Conservation (phyloP, 495 filamentous ascomycete genomes). For the Tuber brumale region DNA sequence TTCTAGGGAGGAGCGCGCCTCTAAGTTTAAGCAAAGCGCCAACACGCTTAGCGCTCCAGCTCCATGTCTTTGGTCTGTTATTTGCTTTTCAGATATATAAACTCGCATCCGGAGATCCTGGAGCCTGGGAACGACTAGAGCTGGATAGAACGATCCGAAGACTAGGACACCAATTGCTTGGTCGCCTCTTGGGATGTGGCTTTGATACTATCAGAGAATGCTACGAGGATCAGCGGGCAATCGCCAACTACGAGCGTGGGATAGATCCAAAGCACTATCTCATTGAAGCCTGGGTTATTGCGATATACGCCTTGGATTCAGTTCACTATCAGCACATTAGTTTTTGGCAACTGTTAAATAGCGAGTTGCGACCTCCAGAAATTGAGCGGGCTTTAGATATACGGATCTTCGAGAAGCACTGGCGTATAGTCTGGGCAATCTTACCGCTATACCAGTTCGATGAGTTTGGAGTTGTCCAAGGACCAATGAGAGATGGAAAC, state of each 20-base stretch:
- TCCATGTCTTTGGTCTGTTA: constrained; percentile 29
- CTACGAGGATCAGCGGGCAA: constrained; percentile 56
- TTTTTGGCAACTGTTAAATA: constrained; percentile 58
- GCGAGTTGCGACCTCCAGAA: constrained; percentile 43
- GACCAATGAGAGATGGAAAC: constrained; percentile 6
- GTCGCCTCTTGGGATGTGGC: constrained; percentile 48
- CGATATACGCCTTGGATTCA: constrained; percentile 54
- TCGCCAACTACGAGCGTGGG: constrained; percentile 55
- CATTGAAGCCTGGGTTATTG: constrained; percentile 61
- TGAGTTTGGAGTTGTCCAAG: constrained; percentile 55
- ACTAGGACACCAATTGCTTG: constrained; percentile 43
- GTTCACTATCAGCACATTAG: constrained; percentile 45
- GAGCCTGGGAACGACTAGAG: constrained; percentile 43
- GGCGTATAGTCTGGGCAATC: constrained; percentile 66
- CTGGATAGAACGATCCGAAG: constrained; percentile 41
- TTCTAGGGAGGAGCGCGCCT: constrained; percentile 13
- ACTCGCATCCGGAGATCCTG: constrained; percentile 40
- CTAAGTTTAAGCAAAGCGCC: constrained; percentile 14
- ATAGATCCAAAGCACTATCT: constrained; percentile 55
- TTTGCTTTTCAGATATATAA: constrained; percentile 28
- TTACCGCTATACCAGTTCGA: constrained; percentile 76
- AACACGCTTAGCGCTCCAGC: constrained; percentile 31
- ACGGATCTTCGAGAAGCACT: constrained; percentile 58
- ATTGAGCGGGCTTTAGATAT: constrained; percentile 49
- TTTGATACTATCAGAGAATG: constrained; percentile 53